Evolutionary conservation across 805 yeast species (phyloP).

Genomic region (Cyberlindnera sargentensis): DNA sequence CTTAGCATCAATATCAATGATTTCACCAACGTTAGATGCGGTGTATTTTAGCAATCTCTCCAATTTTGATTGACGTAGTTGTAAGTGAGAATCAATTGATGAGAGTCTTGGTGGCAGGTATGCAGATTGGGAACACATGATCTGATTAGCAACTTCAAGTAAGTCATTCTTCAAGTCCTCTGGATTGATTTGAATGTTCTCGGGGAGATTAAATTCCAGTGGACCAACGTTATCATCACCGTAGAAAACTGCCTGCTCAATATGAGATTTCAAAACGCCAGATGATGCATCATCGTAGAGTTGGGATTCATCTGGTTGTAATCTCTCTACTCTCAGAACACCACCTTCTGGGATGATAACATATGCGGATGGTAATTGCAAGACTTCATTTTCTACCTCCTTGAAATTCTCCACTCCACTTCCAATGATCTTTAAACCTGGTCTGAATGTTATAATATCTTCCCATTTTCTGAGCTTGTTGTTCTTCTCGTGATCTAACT

Average conservation of each 20-base stretch:
- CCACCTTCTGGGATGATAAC: conserved; percentile 52
- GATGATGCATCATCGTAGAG: conserved; percentile 25
- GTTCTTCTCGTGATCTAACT: conserved; percentile 26
- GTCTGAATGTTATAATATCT: conserved; percentile 58
- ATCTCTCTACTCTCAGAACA: conserved; percentile 51
- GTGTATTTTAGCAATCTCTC: conserved; percentile 39
- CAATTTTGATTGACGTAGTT: conserved; percentile 38
- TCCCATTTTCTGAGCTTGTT: conserved; percentile 62
- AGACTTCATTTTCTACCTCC: conserved; percentile 16
- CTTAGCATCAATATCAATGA: conserved; percentile 28
- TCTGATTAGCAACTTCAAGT: conserved; percentile 42
- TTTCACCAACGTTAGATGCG: conserved; percentile 36
- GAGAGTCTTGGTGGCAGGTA: conserved; percentile 50
- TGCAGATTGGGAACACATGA: conserved; percentile 47
- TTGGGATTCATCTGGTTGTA: conserved; percentile 16
- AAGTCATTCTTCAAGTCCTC: conserved; percentile 47
- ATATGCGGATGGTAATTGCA: conserved; percentile 38
- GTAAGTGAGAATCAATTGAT: conserved; percentile 44
- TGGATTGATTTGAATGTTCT: conserved; percentile 36
- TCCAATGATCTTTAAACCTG: conserved; percentile 49
- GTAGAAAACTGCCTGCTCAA: conserved; percentile 80
- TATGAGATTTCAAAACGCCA: conserved; percentile 49
- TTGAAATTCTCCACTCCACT: conserved; percentile 42
- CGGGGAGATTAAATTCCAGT: conserved; percentile 39
- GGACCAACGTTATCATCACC: conserved; percentile 37